Evolutionary conservation across 1,284 basidiomycete genomes (phyloP).

Genomic region (Ustilago loliicola): DNA sequence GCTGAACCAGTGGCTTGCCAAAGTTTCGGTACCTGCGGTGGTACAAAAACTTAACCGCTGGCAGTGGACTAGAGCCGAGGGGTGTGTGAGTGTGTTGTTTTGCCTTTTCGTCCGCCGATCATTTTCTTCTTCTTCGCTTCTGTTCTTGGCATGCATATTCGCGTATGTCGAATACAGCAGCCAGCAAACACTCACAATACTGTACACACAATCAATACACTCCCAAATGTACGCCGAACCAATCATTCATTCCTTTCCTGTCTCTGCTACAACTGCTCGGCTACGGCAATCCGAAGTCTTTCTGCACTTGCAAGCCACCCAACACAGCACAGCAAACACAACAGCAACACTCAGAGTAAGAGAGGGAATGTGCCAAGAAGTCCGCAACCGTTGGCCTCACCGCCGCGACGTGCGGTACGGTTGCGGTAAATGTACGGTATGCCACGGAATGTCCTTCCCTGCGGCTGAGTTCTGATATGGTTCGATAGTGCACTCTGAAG

Average conservation of each 20-base stretch:
- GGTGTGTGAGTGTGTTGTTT: neutral
- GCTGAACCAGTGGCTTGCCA: neutral
- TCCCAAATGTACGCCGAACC: neutral
- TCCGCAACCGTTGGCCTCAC: constrained; percentile 8
- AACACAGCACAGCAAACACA: neutral
- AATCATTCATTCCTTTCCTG: constrained; percentile 4
- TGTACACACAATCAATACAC: neutral
- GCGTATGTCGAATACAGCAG: constrained; percentile 4
- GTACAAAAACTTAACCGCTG: constrained; percentile 4
- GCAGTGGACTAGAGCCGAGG: neutral
- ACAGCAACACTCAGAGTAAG: neutral
- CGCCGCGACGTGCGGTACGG: constrained; percentile 5
- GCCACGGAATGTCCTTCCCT: neutral
- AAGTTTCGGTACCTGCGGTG: constrained; percentile 1
- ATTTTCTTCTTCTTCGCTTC: neutral
- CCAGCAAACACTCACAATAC: neutral
- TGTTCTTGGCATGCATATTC: constrained; percentile 12
- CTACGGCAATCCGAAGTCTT: neutral
- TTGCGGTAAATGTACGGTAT: constrained; percentile 3
- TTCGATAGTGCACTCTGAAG: neutral
- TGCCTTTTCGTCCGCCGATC: constrained; percentile 1
- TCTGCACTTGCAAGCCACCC: constrained; percentile 1
- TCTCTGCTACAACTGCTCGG: neutral
- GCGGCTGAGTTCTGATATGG: neutral
- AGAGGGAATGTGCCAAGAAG: constrained; percentile 13